Conservation (phyloP, 495 filamentous ascomycete species). For the Amphirosellinia nigrospora region DNA sequence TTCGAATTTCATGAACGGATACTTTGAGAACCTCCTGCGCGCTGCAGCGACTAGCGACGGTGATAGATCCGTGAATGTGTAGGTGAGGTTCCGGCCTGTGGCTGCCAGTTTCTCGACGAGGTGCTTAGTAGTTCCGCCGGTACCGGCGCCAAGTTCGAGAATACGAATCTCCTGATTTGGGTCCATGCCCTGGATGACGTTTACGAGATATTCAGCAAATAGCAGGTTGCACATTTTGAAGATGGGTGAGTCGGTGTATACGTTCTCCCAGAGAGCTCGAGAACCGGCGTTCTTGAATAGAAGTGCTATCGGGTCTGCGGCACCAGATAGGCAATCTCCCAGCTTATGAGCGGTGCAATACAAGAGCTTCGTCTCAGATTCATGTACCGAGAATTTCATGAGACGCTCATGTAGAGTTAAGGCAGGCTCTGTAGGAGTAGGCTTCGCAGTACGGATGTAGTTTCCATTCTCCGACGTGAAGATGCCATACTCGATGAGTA, state of each 20-base stretch:
- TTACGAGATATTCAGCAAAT: background rate
- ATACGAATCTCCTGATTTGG: conserved; percentile 37
- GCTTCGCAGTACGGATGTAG: background rate
- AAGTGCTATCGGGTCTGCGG: background rate
- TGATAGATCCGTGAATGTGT: conserved; percentile 57
- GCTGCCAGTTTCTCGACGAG: conserved; percentile 44
- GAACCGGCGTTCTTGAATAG: conserved; percentile 7
- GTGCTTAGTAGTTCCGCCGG: conserved; percentile 50
- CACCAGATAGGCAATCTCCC: conserved; percentile 12
- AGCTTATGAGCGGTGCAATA: conserved; percentile 13
- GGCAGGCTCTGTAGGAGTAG: background rate
- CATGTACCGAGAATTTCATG: background rate
- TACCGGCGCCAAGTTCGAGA: conserved; percentile 54
- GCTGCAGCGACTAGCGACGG: conserved; percentile 46
- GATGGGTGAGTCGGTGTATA: conserved; percentile 5
- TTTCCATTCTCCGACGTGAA: conserved; percentile 47
- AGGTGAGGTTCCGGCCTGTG: conserved; percentile 50
- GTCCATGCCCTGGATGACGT: conserved; percentile 8
- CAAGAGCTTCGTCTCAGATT: conserved; percentile 17
- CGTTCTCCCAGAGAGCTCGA: conserved; percentile 4
- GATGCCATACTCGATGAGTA: conserved; percentile 43
- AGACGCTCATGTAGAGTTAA: background rate
- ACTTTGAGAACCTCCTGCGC: conserved; percentile 39
- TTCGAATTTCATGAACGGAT: conserved; percentile 46
- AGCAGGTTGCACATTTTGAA: conserved; percentile 1